These are phyloP conservation scores for Alternaria burnsii DNA, from an alignment of 2,329 filamentous ascomycete species.

Conservation along the genomic window DNA sequence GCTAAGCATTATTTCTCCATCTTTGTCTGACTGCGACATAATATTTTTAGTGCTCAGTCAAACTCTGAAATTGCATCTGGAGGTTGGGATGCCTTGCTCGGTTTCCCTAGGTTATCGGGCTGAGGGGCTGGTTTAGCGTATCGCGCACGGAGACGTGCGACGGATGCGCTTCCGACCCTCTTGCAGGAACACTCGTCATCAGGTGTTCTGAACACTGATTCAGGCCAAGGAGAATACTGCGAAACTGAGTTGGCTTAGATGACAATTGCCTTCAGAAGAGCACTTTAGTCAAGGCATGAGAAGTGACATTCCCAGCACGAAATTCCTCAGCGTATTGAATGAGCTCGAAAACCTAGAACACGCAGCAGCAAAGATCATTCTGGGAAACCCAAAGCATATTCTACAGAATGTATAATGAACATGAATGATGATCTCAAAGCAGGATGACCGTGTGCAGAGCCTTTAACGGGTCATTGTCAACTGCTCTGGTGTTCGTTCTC, in stretches of 20 bases:
- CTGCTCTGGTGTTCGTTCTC: neutral
- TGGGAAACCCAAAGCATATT: neutral
- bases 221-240: neutral
- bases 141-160: neutral
- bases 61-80: neutral
- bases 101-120: neutral
- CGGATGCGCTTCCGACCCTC: slow-evolving; percentile 5
- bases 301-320: neutral
- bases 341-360: neutral
- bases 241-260: neutral
- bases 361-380: neutral
- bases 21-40: neutral
- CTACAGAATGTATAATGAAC: neutral
- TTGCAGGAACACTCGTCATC: neutral
- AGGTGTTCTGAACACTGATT: neutral
- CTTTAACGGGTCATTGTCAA: neutral
- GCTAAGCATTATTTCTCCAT: neutral
- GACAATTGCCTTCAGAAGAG: neutral
- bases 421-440: neutral
- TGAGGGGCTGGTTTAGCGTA: neutral
- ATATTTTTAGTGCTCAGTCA: neutral
- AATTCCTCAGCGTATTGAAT: neutral
- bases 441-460: neutral
- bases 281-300: neutral
- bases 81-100: neutral